Evolutionary conservation across 108 stramenopile species (phyloP), one percentile per base, ranked within the genome.

Genomic region (Nannochloropsis gaditana): DNA sequence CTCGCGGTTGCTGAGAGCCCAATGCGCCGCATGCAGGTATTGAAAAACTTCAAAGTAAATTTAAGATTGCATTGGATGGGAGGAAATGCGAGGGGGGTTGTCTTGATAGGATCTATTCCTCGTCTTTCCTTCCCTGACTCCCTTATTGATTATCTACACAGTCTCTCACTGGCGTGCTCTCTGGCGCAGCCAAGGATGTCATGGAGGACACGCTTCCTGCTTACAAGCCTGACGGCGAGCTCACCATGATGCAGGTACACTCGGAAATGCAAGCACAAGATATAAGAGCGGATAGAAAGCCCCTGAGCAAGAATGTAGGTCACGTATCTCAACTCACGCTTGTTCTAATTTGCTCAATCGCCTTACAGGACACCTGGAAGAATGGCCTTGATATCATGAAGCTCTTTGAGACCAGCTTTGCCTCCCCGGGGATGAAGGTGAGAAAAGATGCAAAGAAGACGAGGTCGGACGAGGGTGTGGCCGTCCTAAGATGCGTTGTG

Each of bases 201-300:
- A 4, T 73, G 59, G n/a, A 73, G 59, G 59, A 73, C 59, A 73
- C n/a, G 59, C 59, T 73, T n/a, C 59, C 59, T n/a, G 59, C 59
- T n/a, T 73, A 73, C 59, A 73, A 3, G 59, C 59, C 59, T n/a
- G 59, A 73, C 59, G 59, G 2, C 59, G 59, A 73, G 59, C 59
- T 73, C 59, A 73, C 59, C 0, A 73, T 73, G 59, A 73, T 73
- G 59, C 59, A 73, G 59, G 59, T 73, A 73, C 19, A 50, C 1
- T 10, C 15, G n/a, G 59, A 73, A 73, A 73, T 5, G 59, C 59
- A 73, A n/a, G 15, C 3, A 31, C 31, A 31, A 31, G 31, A 31
- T 31, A 31, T 31, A 31, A 31, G 31, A 31, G 31, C 31, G 31
- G 31, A 73, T 73, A 4, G 59, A 73, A 6, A n/a, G 59, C 15